Percentiles rank a stretch among this genome's conserved stretches.
Evolutionary conservation across 345 rosid species (phyloP).

Genomic region (Populus nigra): DNA sequence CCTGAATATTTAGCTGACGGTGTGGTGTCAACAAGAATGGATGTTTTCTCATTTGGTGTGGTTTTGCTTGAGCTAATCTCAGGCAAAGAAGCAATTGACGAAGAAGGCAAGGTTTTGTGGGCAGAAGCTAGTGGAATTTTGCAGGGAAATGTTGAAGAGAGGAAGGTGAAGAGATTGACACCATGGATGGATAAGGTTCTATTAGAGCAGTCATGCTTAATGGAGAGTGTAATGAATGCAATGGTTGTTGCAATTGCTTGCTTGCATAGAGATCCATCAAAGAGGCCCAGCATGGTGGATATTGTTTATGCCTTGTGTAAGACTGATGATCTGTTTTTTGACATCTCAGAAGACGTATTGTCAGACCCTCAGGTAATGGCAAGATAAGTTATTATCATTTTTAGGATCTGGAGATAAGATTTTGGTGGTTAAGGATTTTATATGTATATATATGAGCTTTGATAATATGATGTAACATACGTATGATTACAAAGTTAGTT

Average conservation of each 20-base stretch:
- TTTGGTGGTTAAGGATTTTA: not conserved
- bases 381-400: slow-evolving; percentile 27
- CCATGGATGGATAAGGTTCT: slow-evolving; percentile 45
- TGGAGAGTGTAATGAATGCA: slow-evolving; percentile 51
- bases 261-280: slow-evolving; percentile 45
- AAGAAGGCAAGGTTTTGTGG: slow-evolving; percentile 53
- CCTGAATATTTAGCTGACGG: slow-evolving; percentile 66
- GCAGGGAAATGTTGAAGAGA: slow-evolving; percentile 39
- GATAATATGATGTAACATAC: not conserved
- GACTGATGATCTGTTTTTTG: slow-evolving; percentile 48
- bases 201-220: slow-evolving; percentile 30
- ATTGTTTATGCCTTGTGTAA: slow-evolving; percentile 57
- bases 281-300: slow-evolving; percentile 65
- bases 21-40: slow-evolving; percentile 61
- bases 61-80: slow-evolving; percentile 67
- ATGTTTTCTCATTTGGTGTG: slow-evolving; percentile 68
- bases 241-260: slow-evolving; percentile 52
- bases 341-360: slow-evolving; percentile 42
- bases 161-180: slow-evolving; percentile 28
- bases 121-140: slow-evolving; percentile 24
- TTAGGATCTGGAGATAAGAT: not conserved
- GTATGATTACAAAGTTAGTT: too few species aligned
- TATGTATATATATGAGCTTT: not conserved
- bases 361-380: slow-evolving; percentile 30
- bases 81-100: slow-evolving; percentile 49